Percentiles rank a stretch among this genome's conserved stretches.
Evolutionary conservation across 805 yeast species (phyloP).

Genomic region (Phaffomyces antillensis): DNA sequence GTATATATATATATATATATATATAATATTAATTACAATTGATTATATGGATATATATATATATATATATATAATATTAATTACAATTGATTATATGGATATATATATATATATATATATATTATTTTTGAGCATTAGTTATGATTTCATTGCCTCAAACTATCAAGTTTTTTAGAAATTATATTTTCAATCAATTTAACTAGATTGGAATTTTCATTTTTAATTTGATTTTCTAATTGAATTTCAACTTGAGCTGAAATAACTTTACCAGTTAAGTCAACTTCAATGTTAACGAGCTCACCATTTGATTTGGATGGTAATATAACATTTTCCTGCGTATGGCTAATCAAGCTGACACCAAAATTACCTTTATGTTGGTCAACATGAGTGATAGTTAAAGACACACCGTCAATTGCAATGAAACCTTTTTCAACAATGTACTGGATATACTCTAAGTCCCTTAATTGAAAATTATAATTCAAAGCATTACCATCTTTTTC

Average conservation of each 20-base stretch:
- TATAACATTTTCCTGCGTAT: slow-evolving; percentile 78
- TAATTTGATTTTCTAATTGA: slow-evolving; percentile 47
- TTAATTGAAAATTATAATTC: slow-evolving; percentile 63
- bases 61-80: too few species aligned
- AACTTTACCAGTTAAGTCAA: slow-evolving; percentile 88
- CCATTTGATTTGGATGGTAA: slow-evolving; percentile 60
- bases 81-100: too few species aligned
- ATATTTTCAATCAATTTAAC: slow-evolving; percentile 40
- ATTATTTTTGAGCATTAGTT: too few species aligned
- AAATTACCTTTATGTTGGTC: slow-evolving; percentile 52
- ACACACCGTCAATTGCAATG: slow-evolving; percentile 87
- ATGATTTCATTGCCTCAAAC: neutral
- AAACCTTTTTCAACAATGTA: slow-evolving; percentile 95
- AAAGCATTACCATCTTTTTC: slow-evolving; percentile 70
- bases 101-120: too few species aligned
- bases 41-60: too few species aligned
- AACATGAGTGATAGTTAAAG: slow-evolving; percentile 80
- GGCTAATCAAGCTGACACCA: slow-evolving; percentile 84
- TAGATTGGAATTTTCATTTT: slow-evolving; percentile 41
- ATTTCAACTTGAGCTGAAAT: slow-evolving; percentile 77
- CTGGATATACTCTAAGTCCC: slow-evolving; percentile 50
- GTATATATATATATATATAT: too few species aligned
- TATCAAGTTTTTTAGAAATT: slow-evolving; percentile 35
- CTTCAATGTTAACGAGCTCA: slow-evolving; percentile 79
- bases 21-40: too few species aligned